Conservation (phyloP, 305 asterid genomes). For the Nicotiana rustica region DNA sequence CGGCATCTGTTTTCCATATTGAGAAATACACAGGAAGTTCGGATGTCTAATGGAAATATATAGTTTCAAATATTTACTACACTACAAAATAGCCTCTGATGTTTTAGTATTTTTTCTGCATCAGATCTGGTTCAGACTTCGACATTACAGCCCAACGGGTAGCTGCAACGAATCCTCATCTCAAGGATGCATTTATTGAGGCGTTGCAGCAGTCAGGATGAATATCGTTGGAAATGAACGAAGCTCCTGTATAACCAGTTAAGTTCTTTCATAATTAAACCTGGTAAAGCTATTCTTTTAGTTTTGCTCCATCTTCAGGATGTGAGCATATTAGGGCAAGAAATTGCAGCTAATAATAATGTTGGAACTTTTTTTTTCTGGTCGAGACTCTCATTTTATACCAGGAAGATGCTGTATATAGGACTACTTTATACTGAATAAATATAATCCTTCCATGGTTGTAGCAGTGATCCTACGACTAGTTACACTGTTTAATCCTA, state of each 20-base stretch:
- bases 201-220: slow-evolving; percentile 66
- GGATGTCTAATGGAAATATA: not conserved
- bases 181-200: slow-evolving; percentile 75
- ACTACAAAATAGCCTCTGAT: not conserved
- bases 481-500: too few species aligned
- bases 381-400: not conserved
- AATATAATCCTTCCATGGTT: too few species aligned
- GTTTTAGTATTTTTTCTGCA: not conserved
- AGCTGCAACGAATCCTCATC: slow-evolving; percentile 79
- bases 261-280: slow-evolving; percentile 10
- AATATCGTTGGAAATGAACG: slow-evolving; percentile 28
- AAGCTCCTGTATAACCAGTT: not conserved
- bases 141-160: slow-evolving; percentile 79
- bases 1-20: not conserved
- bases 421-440: too few species aligned
- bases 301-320: not conserved
- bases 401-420: too few species aligned
- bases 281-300: not conserved
- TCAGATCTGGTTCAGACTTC: slow-evolving; percentile 79
- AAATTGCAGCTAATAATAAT: not conserved
- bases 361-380: not conserved
- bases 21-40: not conserved
- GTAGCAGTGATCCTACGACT: too few species aligned
- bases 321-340: slow-evolving; percentile 4
- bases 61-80: not conserved